Conservation (phyloP, 2,329 filamentous ascomycete genomes). For the Sphaerostilbella broomeana region DNA sequence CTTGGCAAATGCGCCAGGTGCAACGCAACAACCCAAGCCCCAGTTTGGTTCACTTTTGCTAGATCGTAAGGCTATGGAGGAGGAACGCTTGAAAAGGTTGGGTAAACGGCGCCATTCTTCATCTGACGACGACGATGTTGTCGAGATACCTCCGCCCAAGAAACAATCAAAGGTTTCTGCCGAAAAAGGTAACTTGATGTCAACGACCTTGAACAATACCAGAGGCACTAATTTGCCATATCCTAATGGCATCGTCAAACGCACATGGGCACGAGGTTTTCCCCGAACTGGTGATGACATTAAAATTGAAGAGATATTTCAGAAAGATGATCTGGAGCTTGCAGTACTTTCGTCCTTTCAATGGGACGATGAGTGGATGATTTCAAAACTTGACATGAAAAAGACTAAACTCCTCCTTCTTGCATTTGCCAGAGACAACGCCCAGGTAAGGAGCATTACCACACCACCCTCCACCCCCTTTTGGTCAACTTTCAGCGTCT, state of each 20-base stretch:
- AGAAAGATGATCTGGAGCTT: slow-evolving; percentile 62
- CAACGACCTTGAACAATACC: neutral
- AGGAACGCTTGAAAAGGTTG: slow-evolving; percentile 67
- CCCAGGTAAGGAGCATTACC: slow-evolving; percentile 37
- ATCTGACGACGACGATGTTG: slow-evolving; percentile 21
- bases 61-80: slow-evolving; percentile 78
- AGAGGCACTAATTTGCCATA: slow-evolving; percentile 30
- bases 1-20: neutral
- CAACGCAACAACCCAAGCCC: neutral
- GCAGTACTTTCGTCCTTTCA: slow-evolving; percentile 83
- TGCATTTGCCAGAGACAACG: slow-evolving; percentile 47
- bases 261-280: slow-evolving; percentile 67
- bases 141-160: slow-evolving; percentile 25
- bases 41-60: slow-evolving; percentile 45
- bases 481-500: neutral
- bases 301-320: slow-evolving; percentile 79
- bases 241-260: slow-evolving; percentile 63
- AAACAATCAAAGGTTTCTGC: slow-evolving; percentile 3
- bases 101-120: slow-evolving; percentile 43
- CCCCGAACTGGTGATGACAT: slow-evolving; percentile 63
- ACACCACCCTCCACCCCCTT: neutral
- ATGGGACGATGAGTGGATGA: slow-evolving; percentile 75
- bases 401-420: slow-evolving; percentile 58
- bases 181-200: neutral
- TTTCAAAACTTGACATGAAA: slow-evolving; percentile 59